Evolutionary conservation across 176 grass and related monocot genomes (phyloP), one percentile per base, ranked within the genome.

Genomic region (Musa acuminata): DNA sequence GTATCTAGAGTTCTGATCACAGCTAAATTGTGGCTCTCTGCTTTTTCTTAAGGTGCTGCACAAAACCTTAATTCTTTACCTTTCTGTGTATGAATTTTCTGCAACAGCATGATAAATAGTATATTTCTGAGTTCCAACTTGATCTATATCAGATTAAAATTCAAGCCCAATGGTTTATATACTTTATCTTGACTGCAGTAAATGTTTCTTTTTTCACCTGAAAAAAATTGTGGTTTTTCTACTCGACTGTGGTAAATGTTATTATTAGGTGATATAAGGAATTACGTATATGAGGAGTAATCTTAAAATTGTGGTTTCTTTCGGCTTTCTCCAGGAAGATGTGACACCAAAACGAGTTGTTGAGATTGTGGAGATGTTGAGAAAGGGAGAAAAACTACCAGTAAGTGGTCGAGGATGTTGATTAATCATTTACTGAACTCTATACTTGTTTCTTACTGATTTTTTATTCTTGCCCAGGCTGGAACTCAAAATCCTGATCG

Each of bases 321-420:
- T n/a, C n/a, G n/a, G 67, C 27, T 14, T 72, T 55, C 72, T 80
- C 62, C 80, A 98, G 95, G 95, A 94, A 79, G 95, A 98, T 77
- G 72, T 89, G 25, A 94, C 90, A 77, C 90, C 95, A 0, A 89
- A 98, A 51, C 79, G 88, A 69, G 90, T 91, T 48, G 72, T 98
- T 27, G 95, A 94, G 78, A 89, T 98, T 69, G 90, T 91, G 69
- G 95, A 98, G 83, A 91, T 89, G 84, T 69, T 98, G 59, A 94
- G 86, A 89, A 98, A 79, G 82, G 95, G 95, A 72, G 86, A 89
- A 85, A 82, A 80, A 1, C 95, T 90, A 21, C 86, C 88, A 57
- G 95, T 98, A 91, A 87, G 81, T 73, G 71, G 21, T 29, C 20
- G 17, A 55, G n/a, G 13, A 55, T 27, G 21, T 43, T 7, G 11